Conservation (phyloP, 768 basidiomycete species). For the Scleroderma bovista region DNA sequence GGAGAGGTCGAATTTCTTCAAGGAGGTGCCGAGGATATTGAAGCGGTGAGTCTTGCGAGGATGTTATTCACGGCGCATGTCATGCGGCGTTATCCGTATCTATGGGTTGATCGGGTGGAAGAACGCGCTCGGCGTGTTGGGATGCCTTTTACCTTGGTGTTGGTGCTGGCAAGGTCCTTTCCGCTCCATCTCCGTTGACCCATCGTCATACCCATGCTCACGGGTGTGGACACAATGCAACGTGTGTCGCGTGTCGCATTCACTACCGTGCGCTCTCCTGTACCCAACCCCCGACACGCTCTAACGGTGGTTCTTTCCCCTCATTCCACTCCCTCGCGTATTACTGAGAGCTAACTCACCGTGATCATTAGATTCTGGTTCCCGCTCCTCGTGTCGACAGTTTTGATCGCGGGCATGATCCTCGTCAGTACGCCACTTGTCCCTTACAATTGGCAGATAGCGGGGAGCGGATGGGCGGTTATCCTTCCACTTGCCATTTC, state of each 20-base stretch:
- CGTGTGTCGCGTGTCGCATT: not conserved
- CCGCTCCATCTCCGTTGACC: conserved; percentile 1
- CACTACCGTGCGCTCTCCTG: not conserved
- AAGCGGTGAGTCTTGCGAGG: conserved; percentile 38
- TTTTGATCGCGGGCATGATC: conserved; percentile 51
- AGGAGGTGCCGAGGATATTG: conserved; percentile 79
- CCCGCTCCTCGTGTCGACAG: conserved; percentile 46
- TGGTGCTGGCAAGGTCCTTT: not conserved
- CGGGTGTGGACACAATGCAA: not conserved
- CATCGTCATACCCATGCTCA: not conserved
- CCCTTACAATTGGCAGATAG: conserved; percentile 62
- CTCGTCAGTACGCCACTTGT: conserved; percentile 50
- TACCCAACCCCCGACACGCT: not conserved
- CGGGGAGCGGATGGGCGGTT: conserved; percentile 59
- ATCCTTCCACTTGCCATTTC: conserved; percentile 72
- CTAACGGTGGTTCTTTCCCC: not conserved
- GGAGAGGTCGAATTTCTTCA: conserved; percentile 84
- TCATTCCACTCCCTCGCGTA: not conserved
- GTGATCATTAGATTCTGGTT: conserved; percentile 27
- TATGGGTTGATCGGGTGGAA: not conserved
- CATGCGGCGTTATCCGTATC: not conserved
- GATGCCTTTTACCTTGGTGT: not conserved
- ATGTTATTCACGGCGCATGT: not conserved
- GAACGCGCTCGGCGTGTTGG: conserved; percentile 15
- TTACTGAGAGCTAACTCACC: conserved; percentile 4